Evolutionary conservation across 1,284 basidiomycete species (phyloP).

Genomic region (Flammula alnicola): DNA sequence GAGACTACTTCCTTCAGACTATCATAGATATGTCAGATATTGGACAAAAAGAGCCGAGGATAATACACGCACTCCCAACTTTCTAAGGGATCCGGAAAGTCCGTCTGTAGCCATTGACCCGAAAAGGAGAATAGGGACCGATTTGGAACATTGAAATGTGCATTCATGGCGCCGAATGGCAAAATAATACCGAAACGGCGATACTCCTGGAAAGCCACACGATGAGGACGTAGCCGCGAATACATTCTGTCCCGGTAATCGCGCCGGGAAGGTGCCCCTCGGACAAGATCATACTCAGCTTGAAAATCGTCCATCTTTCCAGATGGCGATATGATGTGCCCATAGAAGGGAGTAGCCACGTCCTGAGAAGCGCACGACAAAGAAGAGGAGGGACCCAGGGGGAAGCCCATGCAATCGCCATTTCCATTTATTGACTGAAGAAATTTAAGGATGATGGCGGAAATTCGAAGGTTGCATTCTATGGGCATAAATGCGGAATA

Average conservation of each 20-base stretch:
- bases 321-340: constrained; percentile 15
- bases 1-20: no score
- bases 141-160: constrained; percentile 42
- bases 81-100: constrained; percentile 38
- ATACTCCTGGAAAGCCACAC: constrained; percentile 41
- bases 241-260: constrained; percentile 40
- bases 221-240: constrained; percentile 37
- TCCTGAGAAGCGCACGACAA: constrained; percentile 2
- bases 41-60: background rate
- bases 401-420: background rate
- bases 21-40: background rate
- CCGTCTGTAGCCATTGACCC: constrained; percentile 35
- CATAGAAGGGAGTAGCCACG: background rate
- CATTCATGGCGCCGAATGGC: constrained; percentile 42
- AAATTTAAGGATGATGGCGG: constrained; percentile 22
- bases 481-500: constrained; percentile 44
- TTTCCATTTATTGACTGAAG: constrained; percentile 8
- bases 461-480: constrained; percentile 29
- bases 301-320: constrained; percentile 23
- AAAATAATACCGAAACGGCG: constrained; percentile 45
- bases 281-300: constrained; percentile 23
- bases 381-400: constrained; percentile 19
- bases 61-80: constrained; percentile 41
- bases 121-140: constrained; percentile 37
- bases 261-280: constrained; percentile 32